Base-by-base conservation (phyloP, 176 grass and related monocot species). In the Musa schizocarpa region DNA sequence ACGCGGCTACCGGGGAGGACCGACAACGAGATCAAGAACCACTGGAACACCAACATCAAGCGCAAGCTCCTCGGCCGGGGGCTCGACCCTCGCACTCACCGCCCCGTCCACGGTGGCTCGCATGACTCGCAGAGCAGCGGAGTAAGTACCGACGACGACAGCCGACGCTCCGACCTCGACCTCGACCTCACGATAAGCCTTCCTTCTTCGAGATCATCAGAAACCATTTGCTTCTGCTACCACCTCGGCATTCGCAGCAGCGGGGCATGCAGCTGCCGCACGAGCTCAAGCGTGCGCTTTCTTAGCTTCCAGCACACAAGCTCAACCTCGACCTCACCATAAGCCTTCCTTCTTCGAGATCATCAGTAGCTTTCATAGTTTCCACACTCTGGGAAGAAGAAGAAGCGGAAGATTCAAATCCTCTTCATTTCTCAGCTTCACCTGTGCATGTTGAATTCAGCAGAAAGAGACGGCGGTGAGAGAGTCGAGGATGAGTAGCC, bases 1-100 rank as follows among this genome's bases (percentile, higher is more conserved):
- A 13, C 24, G 12, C 24, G 65, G 65, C 25, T 67, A 22, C 65
- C 65, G 65, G 65, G 65, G 65, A 67, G 65, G 26, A 43, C 65
- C 4, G 65, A 67, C 65, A 67, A 67, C 65, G 65, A 67, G 13
- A 67, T 67, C 65, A 67, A 67, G 25, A 67, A 67, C 65, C 65
- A 67, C 65, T 67, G 65, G 65, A 67, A 67, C 25, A 67, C 65
- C 26, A 23, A 67, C 65, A 29, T 67, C 1, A 67, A 67, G 13
- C 65, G 65, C 25, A 67, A 34, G 65, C 65, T 67, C 26, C 4
- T 67, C 65, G 3, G 65, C 25, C 65, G 8, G 12, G 65, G 65
- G 3, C 25, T 67, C 65, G 65, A 67, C 24, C 65, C 65, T 3
- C 12, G 34, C 11, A 67, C 65, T 4, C 65, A 67, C 65, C 65